Evolutionary conservation across 192 early-diverging fungal species (phyloP).

Genomic region (Backusella australiensis): DNA sequence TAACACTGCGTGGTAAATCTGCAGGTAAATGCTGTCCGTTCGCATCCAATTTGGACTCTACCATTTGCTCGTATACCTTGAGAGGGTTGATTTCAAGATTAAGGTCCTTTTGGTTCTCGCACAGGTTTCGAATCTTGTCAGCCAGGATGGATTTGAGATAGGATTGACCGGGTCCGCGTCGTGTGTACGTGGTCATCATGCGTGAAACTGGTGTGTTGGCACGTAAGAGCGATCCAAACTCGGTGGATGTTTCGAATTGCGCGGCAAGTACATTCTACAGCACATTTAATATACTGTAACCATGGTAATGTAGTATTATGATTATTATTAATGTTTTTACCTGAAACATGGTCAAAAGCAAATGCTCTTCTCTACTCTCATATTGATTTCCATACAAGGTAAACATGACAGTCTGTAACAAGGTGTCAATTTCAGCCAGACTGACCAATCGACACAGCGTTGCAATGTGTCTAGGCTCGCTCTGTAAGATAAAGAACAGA

Average conservation of each 20-base stretch:
- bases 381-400: slow-evolving; percentile 96
- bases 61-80: slow-evolving; percentile 86
- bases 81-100: slow-evolving; percentile 95
- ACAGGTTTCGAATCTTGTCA: slow-evolving; percentile 74
- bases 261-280: slow-evolving; percentile 72
- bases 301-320: background rate
- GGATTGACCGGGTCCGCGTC: slow-evolving; percentile 89
- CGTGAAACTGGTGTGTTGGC: slow-evolving; percentile 97
- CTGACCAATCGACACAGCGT: slow-evolving; percentile 79
- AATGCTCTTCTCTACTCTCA: slow-evolving; percentile 93
- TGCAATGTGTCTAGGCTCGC: slow-evolving; percentile 90
- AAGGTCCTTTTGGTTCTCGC: slow-evolving; percentile 71
- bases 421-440: slow-evolving; percentile 88
- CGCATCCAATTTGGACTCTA: slow-evolving; percentile 27
- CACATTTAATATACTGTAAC: background rate
- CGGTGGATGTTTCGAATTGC: slow-evolving; percentile 87
- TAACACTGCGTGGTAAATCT: slow-evolving; percentile 73
- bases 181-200: slow-evolving; percentile 98
- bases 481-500: slow-evolving; percentile 89
- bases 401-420: slow-evolving; percentile 96
- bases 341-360: slow-evolving; percentile 95
- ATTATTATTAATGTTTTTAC: slow-evolving; percentile 33
- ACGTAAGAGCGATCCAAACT: slow-evolving; percentile 91
- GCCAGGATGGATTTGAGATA: slow-evolving; percentile 88
- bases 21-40: slow-evolving; percentile 36